A percentile compares a stretch with the other conserved stretches of the same genome.
Evolutionary conservation across 345 rosid species (phyloP).

Genomic region (Salix udensis): DNA sequence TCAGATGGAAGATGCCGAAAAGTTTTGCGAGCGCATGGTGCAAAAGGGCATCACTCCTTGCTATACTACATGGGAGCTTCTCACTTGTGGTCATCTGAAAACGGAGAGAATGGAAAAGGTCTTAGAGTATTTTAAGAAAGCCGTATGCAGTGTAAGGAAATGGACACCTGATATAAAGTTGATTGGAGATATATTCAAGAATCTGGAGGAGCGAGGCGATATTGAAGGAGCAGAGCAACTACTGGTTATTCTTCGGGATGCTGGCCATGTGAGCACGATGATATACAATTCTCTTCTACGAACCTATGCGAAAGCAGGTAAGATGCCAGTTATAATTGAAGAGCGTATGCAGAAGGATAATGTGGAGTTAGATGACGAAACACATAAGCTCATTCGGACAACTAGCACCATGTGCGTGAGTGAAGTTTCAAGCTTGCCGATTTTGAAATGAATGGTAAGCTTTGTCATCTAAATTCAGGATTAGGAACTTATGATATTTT

Average conservation of each 20-base stretch:
- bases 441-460: conserved; percentile 10
- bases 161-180: conserved; percentile 61
- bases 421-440: conserved; percentile 43
- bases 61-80: conserved; percentile 86
- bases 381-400: conserved; percentile 49
- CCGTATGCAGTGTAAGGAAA: conserved; percentile 54
- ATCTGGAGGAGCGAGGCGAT: conserved; percentile 56
- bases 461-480: neutral
- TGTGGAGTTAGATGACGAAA: conserved; percentile 58
- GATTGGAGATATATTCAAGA: conserved; percentile 41
- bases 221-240: conserved; percentile 65
- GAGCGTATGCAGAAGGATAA: conserved; percentile 73
- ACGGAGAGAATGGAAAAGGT: conserved; percentile 47
- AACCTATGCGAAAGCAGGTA: conserved; percentile 72
- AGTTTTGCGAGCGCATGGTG: conserved; percentile 41
- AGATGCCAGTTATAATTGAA: conserved; percentile 67
- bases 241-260: conserved; percentile 51
- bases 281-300: conserved; percentile 64
- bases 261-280: conserved; percentile 58
- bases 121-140: conserved; percentile 59
- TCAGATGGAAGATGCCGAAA: conserved; percentile 51
- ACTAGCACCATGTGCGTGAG: conserved; percentile 63
- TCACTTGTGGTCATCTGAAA: conserved; percentile 63
- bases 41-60: conserved; percentile 53
- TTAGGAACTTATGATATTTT: neutral